These are phyloP conservation scores for Kwoniella bestiolae DNA, from an alignment of 768 basidiomycete species.

Conservation along the genomic window DNA sequence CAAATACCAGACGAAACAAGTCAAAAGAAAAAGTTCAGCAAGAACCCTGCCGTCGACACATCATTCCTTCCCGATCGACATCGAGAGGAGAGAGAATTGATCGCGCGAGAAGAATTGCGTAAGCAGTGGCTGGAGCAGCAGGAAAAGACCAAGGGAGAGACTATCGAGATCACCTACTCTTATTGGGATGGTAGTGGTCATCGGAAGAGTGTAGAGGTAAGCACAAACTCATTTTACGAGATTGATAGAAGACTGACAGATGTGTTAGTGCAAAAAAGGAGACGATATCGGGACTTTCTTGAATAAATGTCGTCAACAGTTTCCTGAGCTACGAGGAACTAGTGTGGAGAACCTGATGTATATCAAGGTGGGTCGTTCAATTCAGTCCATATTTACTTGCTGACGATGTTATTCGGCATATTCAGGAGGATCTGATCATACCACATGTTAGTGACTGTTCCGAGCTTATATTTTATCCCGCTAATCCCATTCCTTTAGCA, in stretches of 20 bases:
- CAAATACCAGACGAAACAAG: conserved; percentile 26
- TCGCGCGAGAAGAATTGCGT: conserved; percentile 82
- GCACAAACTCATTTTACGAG: neutral
- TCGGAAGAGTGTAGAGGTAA: conserved; percentile 83
- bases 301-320: conserved; percentile 89
- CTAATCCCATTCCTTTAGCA: conserved; percentile 65
- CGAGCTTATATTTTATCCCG: neutral
- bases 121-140: conserved; percentile 83
- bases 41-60: conserved; percentile 96
- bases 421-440: conserved; percentile 93
- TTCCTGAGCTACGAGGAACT: conserved; percentile 86
- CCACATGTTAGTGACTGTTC: conserved; percentile 71
- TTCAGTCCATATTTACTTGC: neutral
- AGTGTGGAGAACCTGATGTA: conserved; percentile 98
- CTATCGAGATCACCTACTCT: conserved; percentile 90
- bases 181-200: conserved; percentile 99
- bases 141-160: conserved; percentile 70
- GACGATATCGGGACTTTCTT: conserved; percentile 84
- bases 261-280: conserved; percentile 88
- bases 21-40: conserved; percentile 81
- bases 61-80: conserved; percentile 98
- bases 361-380: conserved; percentile 70
- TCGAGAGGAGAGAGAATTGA: conserved; percentile 88
- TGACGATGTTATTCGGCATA: neutral
- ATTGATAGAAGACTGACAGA: neutral